phyloP scores from a whole-genome alignment of 164 flowering plant species.

The Cinnamomum chago region DNA sequence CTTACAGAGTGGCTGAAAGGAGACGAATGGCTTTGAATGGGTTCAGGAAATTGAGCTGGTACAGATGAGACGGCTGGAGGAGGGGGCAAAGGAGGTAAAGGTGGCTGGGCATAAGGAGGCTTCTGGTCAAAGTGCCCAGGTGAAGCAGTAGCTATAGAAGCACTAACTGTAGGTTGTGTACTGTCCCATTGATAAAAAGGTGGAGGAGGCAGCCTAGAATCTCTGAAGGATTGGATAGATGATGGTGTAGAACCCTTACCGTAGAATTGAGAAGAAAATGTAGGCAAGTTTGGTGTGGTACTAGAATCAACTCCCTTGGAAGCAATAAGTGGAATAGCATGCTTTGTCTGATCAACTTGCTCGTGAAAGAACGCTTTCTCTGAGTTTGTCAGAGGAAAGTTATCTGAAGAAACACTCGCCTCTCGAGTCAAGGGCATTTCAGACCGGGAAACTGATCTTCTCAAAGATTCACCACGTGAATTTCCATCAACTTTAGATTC shows the following conservation, averaged over 20 bases:
- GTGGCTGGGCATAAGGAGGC: constrained; percentile 58
- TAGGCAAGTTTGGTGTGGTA: constrained; percentile 29
- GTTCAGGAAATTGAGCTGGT: constrained; percentile 43
- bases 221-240: constrained; percentile 31
- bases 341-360: constrained; percentile 55
- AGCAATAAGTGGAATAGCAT: constrained; percentile 22
- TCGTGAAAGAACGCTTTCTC: constrained; percentile 29
- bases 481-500: constrained; percentile 58
- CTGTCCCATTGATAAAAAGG: constrained; percentile 37
- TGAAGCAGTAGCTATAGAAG: constrained; percentile 31
- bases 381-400: constrained; percentile 21
- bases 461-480: constrained; percentile 53
- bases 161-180: constrained; percentile 34
- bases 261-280: constrained; percentile 32
- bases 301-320: constrained; percentile 39
- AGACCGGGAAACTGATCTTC: constrained; percentile 65
- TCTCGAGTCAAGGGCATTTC: constrained; percentile 65
- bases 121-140: constrained; percentile 65
- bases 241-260: constrained; percentile 31
- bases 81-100: constrained; percentile 88
- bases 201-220: constrained; percentile 43
- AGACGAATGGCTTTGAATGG: constrained; percentile 39
- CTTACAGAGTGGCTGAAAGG: constrained; percentile 36
- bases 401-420: constrained; percentile 74
- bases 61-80: constrained; percentile 50